Conservation (phyloP, 2,329 filamentous ascomycete genomes). For the Penicillium sclerotigenum region DNA sequence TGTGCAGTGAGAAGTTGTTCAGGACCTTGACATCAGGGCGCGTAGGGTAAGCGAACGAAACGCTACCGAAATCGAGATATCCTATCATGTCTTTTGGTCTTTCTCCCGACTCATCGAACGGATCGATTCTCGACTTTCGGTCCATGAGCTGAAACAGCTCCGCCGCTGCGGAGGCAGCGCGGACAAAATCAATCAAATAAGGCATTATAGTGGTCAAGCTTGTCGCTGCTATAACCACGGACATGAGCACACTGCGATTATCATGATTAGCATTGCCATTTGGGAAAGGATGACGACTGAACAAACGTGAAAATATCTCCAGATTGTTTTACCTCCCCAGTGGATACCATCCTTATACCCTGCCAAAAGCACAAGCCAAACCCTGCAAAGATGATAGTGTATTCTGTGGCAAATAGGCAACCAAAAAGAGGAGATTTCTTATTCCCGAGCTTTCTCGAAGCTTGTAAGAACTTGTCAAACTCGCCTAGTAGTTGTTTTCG, state of each 20-base stretch:
- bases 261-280: not conserved
- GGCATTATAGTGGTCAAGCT: slow-evolving; percentile 35
- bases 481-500: slow-evolving; percentile 14
- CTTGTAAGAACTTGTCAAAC: slow-evolving; percentile 20
- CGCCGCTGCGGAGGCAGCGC: slow-evolving; percentile 40
- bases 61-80: slow-evolving; percentile 38
- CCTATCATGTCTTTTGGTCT: slow-evolving; percentile 18
- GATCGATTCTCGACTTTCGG: slow-evolving; percentile 35
- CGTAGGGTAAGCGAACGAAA: slow-evolving; percentile 42
- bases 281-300: not conserved
- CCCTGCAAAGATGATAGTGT: slow-evolving; percentile 16
- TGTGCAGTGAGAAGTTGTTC: slow-evolving; percentile 31
- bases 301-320: slow-evolving; percentile 29
- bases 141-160: slow-evolving; percentile 43
- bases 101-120: slow-evolving; percentile 24
- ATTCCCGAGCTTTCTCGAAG: slow-evolving; percentile 9
- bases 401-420: slow-evolving; percentile 16
- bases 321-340: slow-evolving; percentile 26
- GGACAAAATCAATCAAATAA: slow-evolving; percentile 39
- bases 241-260: slow-evolving; percentile 23
- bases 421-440: slow-evolving; percentile 22
- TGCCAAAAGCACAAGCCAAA: slow-evolving; percentile 34
- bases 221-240: slow-evolving; percentile 34
- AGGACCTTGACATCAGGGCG: slow-evolving; percentile 40
- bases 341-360: slow-evolving; percentile 29